These are phyloP conservation scores for Yamadazyma kitorensis DNA, from an alignment of 805 yeast species.

Conservation along the genomic window DNA sequence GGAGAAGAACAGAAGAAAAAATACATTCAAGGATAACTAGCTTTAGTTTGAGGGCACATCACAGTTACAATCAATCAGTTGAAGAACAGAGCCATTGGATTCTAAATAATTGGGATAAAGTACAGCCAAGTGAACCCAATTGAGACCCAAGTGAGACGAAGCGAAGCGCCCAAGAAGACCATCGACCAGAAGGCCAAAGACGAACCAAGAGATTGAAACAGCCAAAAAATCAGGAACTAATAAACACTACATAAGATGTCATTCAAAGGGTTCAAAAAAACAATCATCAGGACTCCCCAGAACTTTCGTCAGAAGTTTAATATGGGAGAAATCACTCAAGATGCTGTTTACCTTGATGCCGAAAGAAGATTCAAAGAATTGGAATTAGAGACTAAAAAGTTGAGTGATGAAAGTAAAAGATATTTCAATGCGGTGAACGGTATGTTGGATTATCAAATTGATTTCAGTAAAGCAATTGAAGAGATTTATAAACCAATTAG, in stretches of 20 bases:
- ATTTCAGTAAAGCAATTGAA: conserved; percentile 92
- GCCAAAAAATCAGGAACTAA: too few species aligned
- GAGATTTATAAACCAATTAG: conserved; percentile 95
- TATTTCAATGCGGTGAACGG: conserved; percentile 91
- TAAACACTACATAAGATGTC: conserved; percentile 73
- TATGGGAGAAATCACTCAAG: conserved; percentile 64
- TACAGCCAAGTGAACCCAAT: too few species aligned
- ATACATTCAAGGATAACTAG: too few species aligned
- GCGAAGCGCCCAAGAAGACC: too few species aligned
- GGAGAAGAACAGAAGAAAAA: too few species aligned
- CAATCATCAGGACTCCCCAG: conserved; percentile 87
- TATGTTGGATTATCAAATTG: conserved; percentile 90
- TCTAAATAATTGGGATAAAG: too few species aligned
- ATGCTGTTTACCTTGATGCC: conserved; percentile 91
- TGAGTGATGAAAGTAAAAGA: conserved; percentile 85
- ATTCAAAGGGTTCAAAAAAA: conserved; percentile 82
- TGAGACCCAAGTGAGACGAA: too few species aligned
- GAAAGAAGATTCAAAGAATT: conserved; percentile 94
- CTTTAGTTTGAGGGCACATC: too few species aligned
- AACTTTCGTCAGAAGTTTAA: conserved; percentile 84
- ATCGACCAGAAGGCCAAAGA: too few species aligned
- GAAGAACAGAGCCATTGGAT: too few species aligned
- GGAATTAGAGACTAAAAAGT: conserved; percentile 83
- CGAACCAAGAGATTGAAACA: too few species aligned
- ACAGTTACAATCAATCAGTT: too few species aligned